Conservation (phyloP, 2,329 filamentous ascomycete genomes). For the Chaetothyriales sp. region DNA sequence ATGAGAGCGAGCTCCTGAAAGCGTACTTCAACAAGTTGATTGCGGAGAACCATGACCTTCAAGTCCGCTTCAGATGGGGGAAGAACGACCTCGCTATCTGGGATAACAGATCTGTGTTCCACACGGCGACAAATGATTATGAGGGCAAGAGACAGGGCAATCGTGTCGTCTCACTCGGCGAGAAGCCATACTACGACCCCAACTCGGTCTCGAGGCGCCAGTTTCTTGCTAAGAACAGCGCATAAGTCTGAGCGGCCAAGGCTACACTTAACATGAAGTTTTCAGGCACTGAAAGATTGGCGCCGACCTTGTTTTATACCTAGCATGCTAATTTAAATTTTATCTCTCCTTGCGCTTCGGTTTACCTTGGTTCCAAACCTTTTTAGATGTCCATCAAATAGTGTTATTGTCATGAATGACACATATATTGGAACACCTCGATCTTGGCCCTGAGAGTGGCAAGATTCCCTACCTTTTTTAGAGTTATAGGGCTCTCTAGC, state of each 20-base stretch:
- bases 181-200: slow-evolving; percentile 42
- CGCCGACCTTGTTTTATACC: too few species aligned
- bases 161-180: slow-evolving; percentile 40
- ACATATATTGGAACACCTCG: too few species aligned
- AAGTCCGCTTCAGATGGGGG: slow-evolving; percentile 27
- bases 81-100: slow-evolving; percentile 42
- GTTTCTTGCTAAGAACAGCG: slow-evolving; percentile 1
- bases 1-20: slow-evolving; percentile 24
- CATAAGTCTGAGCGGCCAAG: neutral
- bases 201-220: slow-evolving; percentile 8
- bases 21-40: slow-evolving; percentile 24
- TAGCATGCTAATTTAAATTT: too few species aligned
- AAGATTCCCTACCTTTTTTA: too few species aligned
- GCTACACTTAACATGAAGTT: neutral
- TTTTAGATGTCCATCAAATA: too few species aligned
- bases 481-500: too few species aligned
- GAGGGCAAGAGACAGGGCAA: slow-evolving; percentile 37
- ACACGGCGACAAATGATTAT: slow-evolving; percentile 42
- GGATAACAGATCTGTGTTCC: slow-evolving; percentile 46
- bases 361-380: too few species aligned
- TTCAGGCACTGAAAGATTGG: too few species aligned
- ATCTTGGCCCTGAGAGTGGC: too few species aligned
- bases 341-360: too few species aligned
- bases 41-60: slow-evolving; percentile 30
- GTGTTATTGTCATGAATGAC: too few species aligned